phyloP scores from a whole-genome alignment of 2,329 filamentous ascomycete genomes.

The Byssochlamys sp. region DNA sequence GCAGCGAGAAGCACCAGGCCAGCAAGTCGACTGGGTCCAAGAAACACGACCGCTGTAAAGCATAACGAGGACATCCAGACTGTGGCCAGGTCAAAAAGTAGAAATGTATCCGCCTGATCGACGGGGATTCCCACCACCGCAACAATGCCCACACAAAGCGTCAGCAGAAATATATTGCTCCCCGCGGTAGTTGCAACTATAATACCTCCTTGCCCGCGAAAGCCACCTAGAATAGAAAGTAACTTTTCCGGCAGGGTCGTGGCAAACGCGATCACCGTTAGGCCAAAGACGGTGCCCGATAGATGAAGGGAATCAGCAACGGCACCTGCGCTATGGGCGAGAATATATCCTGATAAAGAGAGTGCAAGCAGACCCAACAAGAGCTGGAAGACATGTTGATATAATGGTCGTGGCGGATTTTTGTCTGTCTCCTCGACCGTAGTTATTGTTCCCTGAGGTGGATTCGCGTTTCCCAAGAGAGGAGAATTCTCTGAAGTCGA shows the following conservation, averaged over 20 bases:
- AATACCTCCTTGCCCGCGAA: slow-evolving; percentile 40
- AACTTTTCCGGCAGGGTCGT: slow-evolving; percentile 49
- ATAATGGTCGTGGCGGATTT: slow-evolving; percentile 14
- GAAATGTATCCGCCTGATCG: slow-evolving; percentile 8
- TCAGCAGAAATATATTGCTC: slow-evolving; percentile 47
- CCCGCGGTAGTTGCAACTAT: slow-evolving; percentile 45
- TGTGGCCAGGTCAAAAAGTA: slow-evolving; percentile 14
- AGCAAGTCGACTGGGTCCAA: slow-evolving; percentile 10
- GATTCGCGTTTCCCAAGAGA: slow-evolving; percentile 4
- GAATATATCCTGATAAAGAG: slow-evolving; percentile 40
- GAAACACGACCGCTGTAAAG: slow-evolving; percentile 1
- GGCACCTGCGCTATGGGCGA: slow-evolving; percentile 36
- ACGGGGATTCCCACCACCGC: slow-evolving; percentile 5
- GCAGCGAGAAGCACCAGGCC: slow-evolving; percentile 19
- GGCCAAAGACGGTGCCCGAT: slow-evolving; percentile 39
- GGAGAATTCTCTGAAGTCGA: slow-evolving; percentile 11
- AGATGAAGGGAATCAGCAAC: slow-evolving; percentile 35
- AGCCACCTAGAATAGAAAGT: slow-evolving; percentile 41
- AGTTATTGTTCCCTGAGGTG: no score
- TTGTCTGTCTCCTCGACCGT: not conserved
- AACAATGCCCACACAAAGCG: slow-evolving; percentile 37
- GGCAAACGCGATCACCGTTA: slow-evolving; percentile 42
- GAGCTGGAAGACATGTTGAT: slow-evolving; percentile 35
- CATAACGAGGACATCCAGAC: slow-evolving; percentile 4
- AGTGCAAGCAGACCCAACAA: slow-evolving; percentile 37